Percentiles rank a stretch among this genome's conserved stretches.
phyloP scores from a whole-genome alignment of 495 filamentous ascomycete genomes.

The Darksidea phi region DNA sequence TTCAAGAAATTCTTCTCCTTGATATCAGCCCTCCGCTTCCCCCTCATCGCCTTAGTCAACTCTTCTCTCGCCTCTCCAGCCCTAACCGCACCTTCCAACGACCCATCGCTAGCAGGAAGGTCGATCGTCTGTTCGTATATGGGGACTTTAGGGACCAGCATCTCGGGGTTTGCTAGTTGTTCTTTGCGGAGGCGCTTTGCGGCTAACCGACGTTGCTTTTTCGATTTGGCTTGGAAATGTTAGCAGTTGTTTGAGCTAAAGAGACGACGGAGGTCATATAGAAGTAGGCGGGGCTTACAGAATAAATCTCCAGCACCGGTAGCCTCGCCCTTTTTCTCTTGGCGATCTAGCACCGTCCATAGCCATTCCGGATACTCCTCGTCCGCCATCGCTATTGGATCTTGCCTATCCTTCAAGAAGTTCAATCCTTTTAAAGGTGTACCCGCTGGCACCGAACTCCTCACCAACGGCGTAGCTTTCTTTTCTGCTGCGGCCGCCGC shows the following conservation, averaged over 20 bases:
- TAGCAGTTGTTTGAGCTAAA: neutral
- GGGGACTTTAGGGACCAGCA: conserved; percentile 71
- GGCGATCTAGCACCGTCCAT: conserved; percentile 67
- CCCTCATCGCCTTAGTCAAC: conserved; percentile 67
- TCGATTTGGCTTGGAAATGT: conserved; percentile 64
- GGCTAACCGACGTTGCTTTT: conserved; percentile 70
- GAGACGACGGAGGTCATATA: conserved; percentile 1
- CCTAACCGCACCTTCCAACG: conserved; percentile 53
- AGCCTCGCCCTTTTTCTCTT: conserved; percentile 39
- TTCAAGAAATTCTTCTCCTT: conserved; percentile 94
- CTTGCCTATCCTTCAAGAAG: conserved; percentile 78
- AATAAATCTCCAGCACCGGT: conserved; percentile 63
- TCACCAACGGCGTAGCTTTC: conserved; percentile 38
- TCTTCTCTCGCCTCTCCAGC: conserved; percentile 61
- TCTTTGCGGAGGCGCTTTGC: conserved; percentile 63
- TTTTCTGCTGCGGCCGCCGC: neutral
- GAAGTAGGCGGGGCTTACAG: conserved; percentile 57
- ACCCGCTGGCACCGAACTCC: conserved; percentile 59
- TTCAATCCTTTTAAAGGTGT: conserved; percentile 76
- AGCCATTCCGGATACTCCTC: conserved; percentile 89
- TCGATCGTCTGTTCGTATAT: conserved; percentile 82
- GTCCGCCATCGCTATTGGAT: conserved; percentile 72
- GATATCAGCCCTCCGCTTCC: conserved; percentile 72
- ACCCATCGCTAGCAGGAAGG: conserved; percentile 63
- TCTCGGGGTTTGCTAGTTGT: conserved; percentile 62